Base-by-base conservation (phyloP, 805 yeast genomes). In the Suhomyces prunicola region DNA sequence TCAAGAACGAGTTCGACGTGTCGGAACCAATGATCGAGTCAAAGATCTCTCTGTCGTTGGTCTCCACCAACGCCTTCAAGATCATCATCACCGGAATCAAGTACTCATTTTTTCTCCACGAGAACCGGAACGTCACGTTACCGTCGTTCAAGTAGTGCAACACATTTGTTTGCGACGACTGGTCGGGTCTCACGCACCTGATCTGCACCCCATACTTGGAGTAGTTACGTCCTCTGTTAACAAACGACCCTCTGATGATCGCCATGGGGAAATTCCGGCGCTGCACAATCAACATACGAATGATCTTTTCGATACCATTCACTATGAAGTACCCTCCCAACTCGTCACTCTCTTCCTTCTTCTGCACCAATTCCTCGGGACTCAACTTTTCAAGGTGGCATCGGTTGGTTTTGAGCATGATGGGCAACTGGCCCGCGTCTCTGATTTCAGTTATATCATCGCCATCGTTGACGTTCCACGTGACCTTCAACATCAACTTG, bases 191-290 rank as follows among this genome's bases (percentile, higher is more conserved):
- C 2, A 91, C 97, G 56, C 87, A 84, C 74, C 99, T 84, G 56
- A 94, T 87, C 76, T 92, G 97, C 56, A 94, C 84, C 85, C 99
- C 99, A 61, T 73, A 94, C 55, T 85, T 84, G 41, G 97, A 78
- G 73, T 94, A 94, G 6, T 90, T 73, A 6, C 93, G 87, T 65
- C 99, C 99, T 80, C 99, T 87, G 74, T 91, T 91, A 48, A 86
- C 87, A 66, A 93, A 94, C 9, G 96, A 88, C 33, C 97, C 96
- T 76, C 99, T 90, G 54, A 91, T 87, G 63, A 94, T 84, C 10
- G 98, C 98, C 97, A 94, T 90, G 23, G 98, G 96, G 68, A 92
- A 97, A 70, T 94, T 94, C 72, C 99, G 83, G 71, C 98, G 86
- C 74, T 93, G 99, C 17, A 94, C 97, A 77, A 94, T 90, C 70